Evolutionary conservation across 73 alveolate species (phyloP).

Genomic region (Paramecium primaurelia): DNA sequence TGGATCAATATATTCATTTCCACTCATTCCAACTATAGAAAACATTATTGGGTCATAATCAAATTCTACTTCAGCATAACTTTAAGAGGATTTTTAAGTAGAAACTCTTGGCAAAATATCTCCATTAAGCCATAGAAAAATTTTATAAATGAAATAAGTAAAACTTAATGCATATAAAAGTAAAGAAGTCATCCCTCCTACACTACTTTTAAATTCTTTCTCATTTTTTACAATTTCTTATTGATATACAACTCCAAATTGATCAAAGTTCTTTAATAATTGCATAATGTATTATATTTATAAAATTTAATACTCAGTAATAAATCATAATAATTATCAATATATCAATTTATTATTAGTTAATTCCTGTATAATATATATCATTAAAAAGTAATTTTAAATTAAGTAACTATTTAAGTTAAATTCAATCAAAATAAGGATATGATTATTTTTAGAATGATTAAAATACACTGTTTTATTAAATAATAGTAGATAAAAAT

Average conservation of each 20-base stretch:
- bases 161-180: background rate
- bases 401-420: background rate
- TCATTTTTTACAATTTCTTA: background rate
- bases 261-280: background rate
- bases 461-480: background rate
- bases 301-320: background rate
- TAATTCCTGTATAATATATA: too few species aligned
- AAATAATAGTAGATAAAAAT: background rate
- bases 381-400: background rate
- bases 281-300: background rate
- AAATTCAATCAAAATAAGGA: background rate
- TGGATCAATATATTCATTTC: background rate
- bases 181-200: background rate
- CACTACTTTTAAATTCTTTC: background rate
- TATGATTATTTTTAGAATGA: background rate
- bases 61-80: background rate
- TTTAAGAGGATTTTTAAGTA: background rate
- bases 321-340: background rate
- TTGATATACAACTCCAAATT: background rate
- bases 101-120: slow-evolving; percentile 12
- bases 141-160: background rate
- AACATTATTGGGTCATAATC: background rate
- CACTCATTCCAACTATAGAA: background rate
- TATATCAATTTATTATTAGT: background rate
- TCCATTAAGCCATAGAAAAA: slow-evolving; percentile 1